Evolutionary conservation across 768 basidiomycete species (phyloP).

Genomic region (Chalciporus pseudorubinellus): DNA sequence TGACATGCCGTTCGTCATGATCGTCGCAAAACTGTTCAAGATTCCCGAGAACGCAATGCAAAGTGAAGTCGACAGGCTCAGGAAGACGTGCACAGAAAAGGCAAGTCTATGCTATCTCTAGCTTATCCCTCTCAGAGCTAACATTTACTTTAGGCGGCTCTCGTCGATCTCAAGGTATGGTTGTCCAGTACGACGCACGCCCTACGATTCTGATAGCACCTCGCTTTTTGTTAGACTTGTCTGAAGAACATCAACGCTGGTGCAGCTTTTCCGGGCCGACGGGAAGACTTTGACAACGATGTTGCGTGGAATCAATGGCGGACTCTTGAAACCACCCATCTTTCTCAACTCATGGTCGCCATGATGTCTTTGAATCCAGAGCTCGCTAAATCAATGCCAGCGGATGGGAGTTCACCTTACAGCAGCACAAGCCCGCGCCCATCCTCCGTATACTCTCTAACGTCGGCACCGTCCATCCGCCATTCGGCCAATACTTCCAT

Average conservation of each 20-base stretch:
- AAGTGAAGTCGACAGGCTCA: slow-evolving; percentile 67
- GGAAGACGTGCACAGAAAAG: slow-evolving; percentile 72
- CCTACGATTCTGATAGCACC: slow-evolving; percentile 5
- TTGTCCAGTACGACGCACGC: neutral
- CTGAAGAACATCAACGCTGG: slow-evolving; percentile 89
- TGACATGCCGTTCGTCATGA: slow-evolving; percentile 77
- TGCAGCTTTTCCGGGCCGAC: slow-evolving; percentile 75
- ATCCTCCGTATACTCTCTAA: slow-evolving; percentile 53
- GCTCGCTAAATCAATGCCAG: slow-evolving; percentile 73
- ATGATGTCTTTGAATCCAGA: slow-evolving; percentile 87
- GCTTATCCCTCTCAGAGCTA: neutral
- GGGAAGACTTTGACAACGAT: slow-evolving; percentile 83
- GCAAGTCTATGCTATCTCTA: slow-evolving; percentile 30
- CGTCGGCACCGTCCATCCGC: slow-evolving; percentile 41
- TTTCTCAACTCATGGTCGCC: slow-evolving; percentile 85
- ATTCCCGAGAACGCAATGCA: slow-evolving; percentile 65
- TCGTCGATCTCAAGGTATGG: slow-evolving; percentile 80
- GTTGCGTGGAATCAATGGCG: slow-evolving; percentile 85
- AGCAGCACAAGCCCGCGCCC: slow-evolving; percentile 44
- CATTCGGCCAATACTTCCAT: slow-evolving; percentile 58
- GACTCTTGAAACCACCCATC: slow-evolving; percentile 72
- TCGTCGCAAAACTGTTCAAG: slow-evolving; percentile 73
- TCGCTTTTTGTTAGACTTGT: slow-evolving; percentile 59
- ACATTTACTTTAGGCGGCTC: slow-evolving; percentile 57
- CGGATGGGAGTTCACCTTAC: slow-evolving; percentile 37